phyloP scores from a whole-genome alignment of 164 flowering plant genomes.

The Magnolia sinica region DNA sequence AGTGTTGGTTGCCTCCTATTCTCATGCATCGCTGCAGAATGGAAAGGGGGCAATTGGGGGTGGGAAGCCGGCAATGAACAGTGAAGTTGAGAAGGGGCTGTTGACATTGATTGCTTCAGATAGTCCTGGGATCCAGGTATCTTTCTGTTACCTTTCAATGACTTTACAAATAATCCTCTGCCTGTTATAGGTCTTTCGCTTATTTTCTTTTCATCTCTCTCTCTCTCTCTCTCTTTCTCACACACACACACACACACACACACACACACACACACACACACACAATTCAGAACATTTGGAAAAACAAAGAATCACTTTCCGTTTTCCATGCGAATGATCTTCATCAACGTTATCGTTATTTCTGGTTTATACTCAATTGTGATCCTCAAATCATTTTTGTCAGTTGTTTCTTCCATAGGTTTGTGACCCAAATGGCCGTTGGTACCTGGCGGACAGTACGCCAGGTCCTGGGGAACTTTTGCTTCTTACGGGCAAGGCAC shows the following conservation, averaged over 20 bases:
- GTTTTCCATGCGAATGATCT: not conserved
- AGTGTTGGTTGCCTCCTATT: constrained; percentile 68
- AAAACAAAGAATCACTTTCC: not conserved
- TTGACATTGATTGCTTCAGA: constrained; percentile 80
- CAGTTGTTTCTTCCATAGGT: constrained; percentile 50
- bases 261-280: no score
- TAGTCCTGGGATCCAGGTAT: constrained; percentile 80
- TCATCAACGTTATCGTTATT: not conserved
- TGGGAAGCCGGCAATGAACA: constrained; percentile 50
- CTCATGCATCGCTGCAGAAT: constrained; percentile 47
- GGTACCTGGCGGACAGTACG: constrained; percentile 86
- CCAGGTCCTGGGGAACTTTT: constrained; percentile 72
- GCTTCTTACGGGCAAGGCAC: constrained; percentile 84
- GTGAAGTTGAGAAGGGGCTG: constrained; percentile 84
- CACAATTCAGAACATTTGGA: no score
- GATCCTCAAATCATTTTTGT: constrained; percentile 26
- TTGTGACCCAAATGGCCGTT: constrained; percentile 89
- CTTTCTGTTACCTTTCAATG: not conserved
- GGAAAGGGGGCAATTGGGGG: constrained; percentile 66
- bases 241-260: no score
- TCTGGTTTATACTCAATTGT: constrained; percentile 2
- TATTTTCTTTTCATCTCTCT: no score
- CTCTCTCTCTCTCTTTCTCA: no score
- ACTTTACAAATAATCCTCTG: not conserved
- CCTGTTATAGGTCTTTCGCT: no score